Percentiles rank a stretch among this genome's conserved stretches.
phyloP scores from a whole-genome alignment of 139 green algal genomes.

The Gonium pectorale region DNA sequence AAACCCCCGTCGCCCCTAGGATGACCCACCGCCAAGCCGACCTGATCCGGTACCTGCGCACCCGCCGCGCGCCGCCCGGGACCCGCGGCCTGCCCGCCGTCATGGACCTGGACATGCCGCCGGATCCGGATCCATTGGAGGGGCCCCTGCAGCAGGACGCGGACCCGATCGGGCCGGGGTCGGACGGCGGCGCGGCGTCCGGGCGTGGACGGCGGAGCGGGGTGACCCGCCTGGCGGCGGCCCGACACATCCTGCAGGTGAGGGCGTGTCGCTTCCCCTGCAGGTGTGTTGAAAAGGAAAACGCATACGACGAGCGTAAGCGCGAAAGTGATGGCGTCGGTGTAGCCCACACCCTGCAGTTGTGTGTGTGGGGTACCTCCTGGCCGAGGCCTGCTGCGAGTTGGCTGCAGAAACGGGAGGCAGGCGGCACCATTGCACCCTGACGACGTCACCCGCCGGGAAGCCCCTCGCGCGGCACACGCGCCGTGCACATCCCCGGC shows the following conservation, averaged over 20 bases:
- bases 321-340: too few relatives aligned
- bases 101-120: slow-evolving; percentile 3
- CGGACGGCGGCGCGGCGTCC: not conserved
- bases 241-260: slow-evolving; percentile 34
- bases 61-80: not conserved
- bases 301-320: too few relatives aligned
- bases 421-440: too few relatives aligned
- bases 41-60: slow-evolving; percentile 32
- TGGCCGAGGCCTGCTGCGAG: too few relatives aligned
- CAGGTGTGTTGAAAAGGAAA: too few relatives aligned
- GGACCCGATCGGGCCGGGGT: not conserved
- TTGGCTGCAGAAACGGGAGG: too few relatives aligned
- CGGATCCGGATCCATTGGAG: not conserved
- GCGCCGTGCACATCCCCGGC: too few relatives aligned
- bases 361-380: too few relatives aligned
- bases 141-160: not conserved
- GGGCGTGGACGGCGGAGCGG: not conserved
- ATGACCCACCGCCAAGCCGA: slow-evolving; percentile 2
- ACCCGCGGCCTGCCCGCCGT: slow-evolving; percentile 29
- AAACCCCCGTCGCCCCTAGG: not conserved
- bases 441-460: too few relatives aligned
- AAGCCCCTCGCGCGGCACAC: too few relatives aligned
- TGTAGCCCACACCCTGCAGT: too few relatives aligned
- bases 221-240: slow-evolving; percentile 10
- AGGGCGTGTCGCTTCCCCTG: too few relatives aligned